These are phyloP conservation scores for Pouteria glomerata DNA, from an alignment of 148 eudicot genomes.

Conservation along the genomic window DNA sequence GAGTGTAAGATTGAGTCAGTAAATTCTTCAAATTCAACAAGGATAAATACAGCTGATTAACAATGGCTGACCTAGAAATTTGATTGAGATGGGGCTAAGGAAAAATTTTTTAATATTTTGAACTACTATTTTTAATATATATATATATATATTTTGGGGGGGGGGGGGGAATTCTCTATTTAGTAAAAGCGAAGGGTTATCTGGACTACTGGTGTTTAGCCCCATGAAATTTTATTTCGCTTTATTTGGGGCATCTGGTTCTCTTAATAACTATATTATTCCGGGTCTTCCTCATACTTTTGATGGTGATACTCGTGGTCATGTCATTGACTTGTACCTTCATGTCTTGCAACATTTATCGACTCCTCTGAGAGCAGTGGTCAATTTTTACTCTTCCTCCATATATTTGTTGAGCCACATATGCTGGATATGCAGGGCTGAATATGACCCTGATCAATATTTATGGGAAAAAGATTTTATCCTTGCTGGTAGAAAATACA, in stretches of 20 bases:
- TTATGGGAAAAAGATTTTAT: slow-evolving; percentile 83
- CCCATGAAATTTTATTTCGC: background rate
- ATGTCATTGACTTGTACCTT: background rate
- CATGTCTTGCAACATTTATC: background rate
- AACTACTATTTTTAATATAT: too few species aligned
- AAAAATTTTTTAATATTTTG: too few species aligned
- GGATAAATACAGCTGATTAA: too few species aligned
- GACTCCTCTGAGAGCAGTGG: background rate
- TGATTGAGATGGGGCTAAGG: too few species aligned
- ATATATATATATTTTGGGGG: too few species aligned
- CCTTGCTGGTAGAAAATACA: slow-evolving; percentile 60
- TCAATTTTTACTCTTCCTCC: slow-evolving; percentile 1
- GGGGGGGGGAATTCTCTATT: too few species aligned
- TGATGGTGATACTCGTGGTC: background rate
- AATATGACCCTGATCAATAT: slow-evolving; percentile 83
- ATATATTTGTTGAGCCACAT: slow-evolving; percentile 5
- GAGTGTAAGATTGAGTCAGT: too few species aligned
- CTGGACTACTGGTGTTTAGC: background rate
- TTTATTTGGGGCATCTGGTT: background rate
- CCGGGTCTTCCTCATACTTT: background rate
- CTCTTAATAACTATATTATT: background rate
- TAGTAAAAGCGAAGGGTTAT: background rate
- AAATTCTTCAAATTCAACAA: too few species aligned
- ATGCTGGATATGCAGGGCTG: slow-evolving; percentile 52
- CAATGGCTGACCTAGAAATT: too few species aligned